Evolutionary conservation across 202 grass and related monocot genomes (phyloP).

Genomic region (Thinopyrum obtusiflorum): DNA sequence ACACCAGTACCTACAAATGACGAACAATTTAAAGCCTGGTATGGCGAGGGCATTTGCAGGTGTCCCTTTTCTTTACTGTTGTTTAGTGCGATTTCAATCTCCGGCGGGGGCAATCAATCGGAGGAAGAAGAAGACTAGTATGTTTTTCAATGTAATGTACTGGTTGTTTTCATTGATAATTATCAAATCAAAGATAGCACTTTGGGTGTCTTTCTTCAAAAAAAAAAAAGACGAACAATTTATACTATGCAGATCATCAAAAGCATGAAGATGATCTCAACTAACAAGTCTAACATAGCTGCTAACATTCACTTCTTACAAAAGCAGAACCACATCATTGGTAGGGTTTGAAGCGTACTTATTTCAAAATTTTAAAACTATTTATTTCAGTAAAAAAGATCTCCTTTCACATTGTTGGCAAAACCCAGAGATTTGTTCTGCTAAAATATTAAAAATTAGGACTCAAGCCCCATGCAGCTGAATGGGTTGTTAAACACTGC

Average conservation of each 20-base stretch:
- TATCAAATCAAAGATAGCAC: too few species aligned
- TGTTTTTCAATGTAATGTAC: too few species aligned
- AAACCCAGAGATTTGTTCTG: neutral
- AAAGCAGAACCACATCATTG: neutral
- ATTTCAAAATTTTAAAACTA: neutral
- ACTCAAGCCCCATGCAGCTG: neutral
- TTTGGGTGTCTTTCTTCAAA: too few species aligned
- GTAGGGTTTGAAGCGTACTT: neutral
- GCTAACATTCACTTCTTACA: neutral
- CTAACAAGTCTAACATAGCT: neutral
- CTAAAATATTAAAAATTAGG: neutral
- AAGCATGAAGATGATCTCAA: neutral
- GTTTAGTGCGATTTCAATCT: too few species aligned
- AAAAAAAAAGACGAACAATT: neutral
- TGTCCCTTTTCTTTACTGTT: too few species aligned
- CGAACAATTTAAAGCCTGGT: neutral
- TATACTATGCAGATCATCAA: neutral
- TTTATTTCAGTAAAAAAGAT: neutral
- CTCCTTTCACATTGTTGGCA: neutral
- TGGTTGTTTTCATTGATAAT: too few species aligned
- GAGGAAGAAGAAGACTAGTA: too few species aligned
- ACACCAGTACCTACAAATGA: constrained; percentile 66
- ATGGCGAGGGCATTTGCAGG: too few species aligned
- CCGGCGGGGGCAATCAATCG: too few species aligned
- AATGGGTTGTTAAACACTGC: neutral